Evolutionary conservation across 2,329 filamentous ascomycete species (phyloP).

Genomic region (Biscogniauxia mediterranea): DNA sequence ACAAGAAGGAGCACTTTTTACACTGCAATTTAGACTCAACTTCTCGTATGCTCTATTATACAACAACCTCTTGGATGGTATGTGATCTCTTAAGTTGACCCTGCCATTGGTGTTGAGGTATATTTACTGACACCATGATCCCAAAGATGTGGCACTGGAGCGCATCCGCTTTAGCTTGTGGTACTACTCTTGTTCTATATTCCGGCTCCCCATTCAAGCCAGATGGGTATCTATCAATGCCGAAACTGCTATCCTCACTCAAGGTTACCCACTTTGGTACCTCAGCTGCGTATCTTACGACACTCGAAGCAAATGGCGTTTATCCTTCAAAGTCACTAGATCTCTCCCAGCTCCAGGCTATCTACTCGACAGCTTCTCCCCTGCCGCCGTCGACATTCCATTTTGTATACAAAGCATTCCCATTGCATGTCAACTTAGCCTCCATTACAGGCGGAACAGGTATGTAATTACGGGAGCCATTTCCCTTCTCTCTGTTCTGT

Average conservation of each 20-base stretch:
- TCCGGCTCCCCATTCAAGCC: constrained; percentile 88
- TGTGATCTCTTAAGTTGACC: not conserved
- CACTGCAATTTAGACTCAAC: constrained; percentile 75
- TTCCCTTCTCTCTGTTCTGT: not conserved
- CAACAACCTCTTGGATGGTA: constrained; percentile 90
- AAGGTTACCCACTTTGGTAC: constrained; percentile 92
- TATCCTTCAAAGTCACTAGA: constrained; percentile 56
- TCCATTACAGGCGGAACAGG: constrained; percentile 89
- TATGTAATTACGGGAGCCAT: not conserved
- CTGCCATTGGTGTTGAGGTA: not conserved
- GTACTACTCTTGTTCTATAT: constrained; percentile 82
- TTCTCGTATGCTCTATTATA: constrained; percentile 87
- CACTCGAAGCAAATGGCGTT: constrained; percentile 77
- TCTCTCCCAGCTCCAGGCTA: constrained; percentile 69
- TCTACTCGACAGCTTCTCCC: constrained; percentile 93
- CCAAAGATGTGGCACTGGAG: constrained; percentile 91
- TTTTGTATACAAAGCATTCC: constrained; percentile 85
- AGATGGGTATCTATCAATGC: constrained; percentile 76
- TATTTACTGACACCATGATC: not conserved
- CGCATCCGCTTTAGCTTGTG: constrained; percentile 78
- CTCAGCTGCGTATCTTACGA: constrained; percentile 86
- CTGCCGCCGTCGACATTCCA: constrained; percentile 89
- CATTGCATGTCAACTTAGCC: constrained; percentile 75
- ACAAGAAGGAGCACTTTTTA: constrained; percentile 93
- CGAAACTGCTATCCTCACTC: constrained; percentile 75